These are phyloP conservation scores for Pistacia atlantica DNA, from an alignment of 345 rosid genomes.

Conservation along the genomic window DNA sequence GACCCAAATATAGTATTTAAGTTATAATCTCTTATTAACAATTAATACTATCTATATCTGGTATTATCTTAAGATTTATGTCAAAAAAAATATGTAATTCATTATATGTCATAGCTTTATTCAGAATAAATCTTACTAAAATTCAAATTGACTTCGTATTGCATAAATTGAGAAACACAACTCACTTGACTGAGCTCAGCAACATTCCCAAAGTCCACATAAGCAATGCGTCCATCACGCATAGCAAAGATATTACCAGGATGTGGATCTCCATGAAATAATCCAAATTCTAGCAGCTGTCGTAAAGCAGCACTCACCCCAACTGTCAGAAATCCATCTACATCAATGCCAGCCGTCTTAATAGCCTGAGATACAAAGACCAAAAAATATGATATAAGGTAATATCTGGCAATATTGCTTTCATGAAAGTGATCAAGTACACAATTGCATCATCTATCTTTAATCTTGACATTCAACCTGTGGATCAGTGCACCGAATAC, in stretches of 20 bases:
- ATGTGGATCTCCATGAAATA: constrained; percentile 98
- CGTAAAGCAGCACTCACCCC: constrained; percentile 98
- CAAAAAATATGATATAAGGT: constrained; percentile 19
- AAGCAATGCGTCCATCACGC: constrained; percentile 97
- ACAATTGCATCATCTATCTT: constrained; percentile 12
- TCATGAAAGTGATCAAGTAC: constrained; percentile 11
- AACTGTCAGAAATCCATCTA: constrained; percentile 87
- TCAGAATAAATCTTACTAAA: neutral
- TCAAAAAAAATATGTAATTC: neutral
- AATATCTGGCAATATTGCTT: constrained; percentile 16
- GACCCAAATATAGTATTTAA: no score
- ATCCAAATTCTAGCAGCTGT: constrained; percentile 90
- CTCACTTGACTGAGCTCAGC: constrained; percentile 97
- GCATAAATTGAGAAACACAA: constrained; percentile 15
- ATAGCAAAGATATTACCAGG: constrained; percentile 99
- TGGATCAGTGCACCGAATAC: constrained; percentile 95
- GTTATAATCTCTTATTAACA: neutral
- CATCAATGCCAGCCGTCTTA: constrained; percentile 85
- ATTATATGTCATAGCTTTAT: neutral
- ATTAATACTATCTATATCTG: neutral
- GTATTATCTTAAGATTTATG: neutral
- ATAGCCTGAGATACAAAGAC: constrained; percentile 61
- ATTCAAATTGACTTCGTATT: neutral
- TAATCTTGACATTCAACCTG: constrained; percentile 52
- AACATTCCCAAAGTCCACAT: constrained; percentile 98